Evolutionary conservation across 805 yeast genomes (phyloP).

Genomic region (Novakomyces olei): DNA sequence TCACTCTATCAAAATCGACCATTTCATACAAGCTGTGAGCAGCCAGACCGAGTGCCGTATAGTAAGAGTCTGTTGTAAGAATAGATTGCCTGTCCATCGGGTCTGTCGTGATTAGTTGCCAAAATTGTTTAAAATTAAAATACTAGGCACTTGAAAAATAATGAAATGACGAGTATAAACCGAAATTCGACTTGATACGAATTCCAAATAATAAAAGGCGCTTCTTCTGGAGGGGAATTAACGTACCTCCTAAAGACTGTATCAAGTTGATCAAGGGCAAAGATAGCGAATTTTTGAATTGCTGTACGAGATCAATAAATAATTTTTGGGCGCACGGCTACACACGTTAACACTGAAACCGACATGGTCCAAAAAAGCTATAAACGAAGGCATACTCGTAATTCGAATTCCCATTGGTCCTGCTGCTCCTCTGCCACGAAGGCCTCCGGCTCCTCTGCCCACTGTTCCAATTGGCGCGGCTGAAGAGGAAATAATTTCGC

Average conservation of each 20-base stretch:
- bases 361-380: too few species aligned
- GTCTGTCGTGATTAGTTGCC: too few species aligned
- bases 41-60: slow-evolving; percentile 66
- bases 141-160: too few species aligned
- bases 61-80: slow-evolving; percentile 52
- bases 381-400: too few species aligned
- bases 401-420: background rate
- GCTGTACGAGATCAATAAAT: slow-evolving; percentile 9
- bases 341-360: too few species aligned
- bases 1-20: slow-evolving; percentile 49
- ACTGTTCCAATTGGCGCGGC: slow-evolving; percentile 55
- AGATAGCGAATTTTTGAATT: slow-evolving; percentile 8
- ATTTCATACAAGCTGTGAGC: slow-evolving; percentile 39
- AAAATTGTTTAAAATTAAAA: too few species aligned
- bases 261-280: slow-evolving; percentile 1
- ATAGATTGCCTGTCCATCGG: slow-evolving; percentile 23
- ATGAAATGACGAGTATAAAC: too few species aligned
- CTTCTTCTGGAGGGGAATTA: too few species aligned
- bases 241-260: background rate
- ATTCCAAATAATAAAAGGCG: too few species aligned
- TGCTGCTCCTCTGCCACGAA: slow-evolving; percentile 64
- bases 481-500: slow-evolving; percentile 50
- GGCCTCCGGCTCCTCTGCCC: slow-evolving; percentile 79
- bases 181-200: too few species aligned
- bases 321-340: slow-evolving; percentile 7